Base-by-base conservation (phyloP, 2,329 filamentous ascomycete species). In the Paecilomyces sp. region DNA sequence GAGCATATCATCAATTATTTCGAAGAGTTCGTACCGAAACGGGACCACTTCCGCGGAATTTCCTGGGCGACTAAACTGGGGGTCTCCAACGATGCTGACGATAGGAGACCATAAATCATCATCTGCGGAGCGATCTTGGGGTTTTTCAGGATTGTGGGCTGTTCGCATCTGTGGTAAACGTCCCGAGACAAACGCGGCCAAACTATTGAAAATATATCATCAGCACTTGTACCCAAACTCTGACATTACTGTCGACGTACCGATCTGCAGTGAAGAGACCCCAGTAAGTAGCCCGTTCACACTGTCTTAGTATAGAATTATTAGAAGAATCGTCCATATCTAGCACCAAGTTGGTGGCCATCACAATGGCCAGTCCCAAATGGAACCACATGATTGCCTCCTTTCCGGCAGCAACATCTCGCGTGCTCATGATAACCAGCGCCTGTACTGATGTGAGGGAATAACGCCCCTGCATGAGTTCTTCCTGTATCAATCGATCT, bases 81-180 rank as follows among this genome's bases (percentile, higher is more conserved):
- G 25, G 4, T 53, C 50, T 18, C 13, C 9, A 1, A 22, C 9
- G 4, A 24, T 24, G 18, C 25, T 53, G 9, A 53, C 8, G 9
- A 53, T 53, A 28, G 50, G 50, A 53, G 25, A 24, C 50, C 50
- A 53, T 53, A 53, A 22, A 53, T 53, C 13, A 53, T 53, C 50
- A 12, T 28, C 50, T 24, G 24, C 24, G 55, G 15, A 47, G 13
- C 15, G 31, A 22, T 56, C 30, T 9, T 13, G 9, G 6, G 55
- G 55, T 28, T 56, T 56, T 28, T n/a, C 18, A 25, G 55, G 55
- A 36, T 24, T 31, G 25, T n/a, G 2, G 11, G 18, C 28, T 22
- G 55, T 31, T n/a, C 55, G 33, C 55, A 56, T 36, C 30, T 47
- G 55, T 11, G 55, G 55, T 41, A 56, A 13, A 41, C 55, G 55